Conservation (phyloP, 1,284 basidiomycete genomes). For the Sanghuangporus weigelae region DNA sequence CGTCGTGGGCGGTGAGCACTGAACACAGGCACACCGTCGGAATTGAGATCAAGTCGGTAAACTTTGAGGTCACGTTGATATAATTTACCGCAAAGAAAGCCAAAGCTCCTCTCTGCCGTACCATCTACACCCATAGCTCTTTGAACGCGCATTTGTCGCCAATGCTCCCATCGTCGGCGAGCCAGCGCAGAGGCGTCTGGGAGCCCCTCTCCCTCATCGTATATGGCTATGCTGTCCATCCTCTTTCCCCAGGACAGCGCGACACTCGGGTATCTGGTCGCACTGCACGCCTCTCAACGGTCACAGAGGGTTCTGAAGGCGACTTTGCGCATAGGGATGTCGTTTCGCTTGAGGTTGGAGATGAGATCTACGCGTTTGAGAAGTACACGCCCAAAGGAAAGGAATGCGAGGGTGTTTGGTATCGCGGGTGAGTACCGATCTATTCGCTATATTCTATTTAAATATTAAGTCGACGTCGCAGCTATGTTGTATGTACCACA, state of each 20-base stretch:
- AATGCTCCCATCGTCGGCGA: slow-evolving; percentile 18
- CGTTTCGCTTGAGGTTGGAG: slow-evolving; percentile 84
- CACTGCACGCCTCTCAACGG: slow-evolving; percentile 53
- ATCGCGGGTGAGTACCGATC: slow-evolving; percentile 68
- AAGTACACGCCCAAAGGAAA: slow-evolving; percentile 71
- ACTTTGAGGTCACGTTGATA: neutral
- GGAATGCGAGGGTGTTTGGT: slow-evolving; percentile 79
- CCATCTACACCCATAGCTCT: neutral
- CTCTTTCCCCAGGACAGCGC: slow-evolving; percentile 65
- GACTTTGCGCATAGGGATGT: slow-evolving; percentile 64
- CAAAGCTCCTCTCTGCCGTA: neutral
- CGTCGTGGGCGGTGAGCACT: neutral
- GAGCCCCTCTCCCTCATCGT: slow-evolving; percentile 76
- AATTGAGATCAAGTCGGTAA: no score
- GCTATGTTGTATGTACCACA: slow-evolving; percentile 85
- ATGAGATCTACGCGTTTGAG: slow-evolving; percentile 96
- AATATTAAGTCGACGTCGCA: slow-evolving; percentile 27
- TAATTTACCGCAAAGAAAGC: neutral
- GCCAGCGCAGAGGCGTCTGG: slow-evolving; percentile 50
- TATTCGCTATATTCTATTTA: slow-evolving; percentile 7
- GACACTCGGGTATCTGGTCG: slow-evolving; percentile 63
- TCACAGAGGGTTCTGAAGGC: slow-evolving; percentile 68
- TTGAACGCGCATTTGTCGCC: neutral
- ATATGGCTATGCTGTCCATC: slow-evolving; percentile 80
- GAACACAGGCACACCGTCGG: neutral